Evolutionary conservation across 208 protist genomes (phyloP), one percentile per base, ranked within the genome.

Genomic region (Wallacemonas sp.): DNA sequence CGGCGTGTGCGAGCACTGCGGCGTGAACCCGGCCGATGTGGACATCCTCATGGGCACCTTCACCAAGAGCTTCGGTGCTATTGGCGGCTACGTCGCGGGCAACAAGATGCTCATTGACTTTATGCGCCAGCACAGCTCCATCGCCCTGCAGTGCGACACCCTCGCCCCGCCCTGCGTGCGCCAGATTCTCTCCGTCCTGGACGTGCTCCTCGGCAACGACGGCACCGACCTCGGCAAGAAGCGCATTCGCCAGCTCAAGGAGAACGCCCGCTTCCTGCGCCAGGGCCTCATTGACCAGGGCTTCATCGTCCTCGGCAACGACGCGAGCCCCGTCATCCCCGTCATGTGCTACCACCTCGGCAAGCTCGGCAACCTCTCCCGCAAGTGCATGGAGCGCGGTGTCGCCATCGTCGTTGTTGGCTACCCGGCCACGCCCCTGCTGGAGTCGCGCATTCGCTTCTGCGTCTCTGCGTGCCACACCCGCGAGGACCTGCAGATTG

Each of bases 321-420:
- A 97, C 52, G 96, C 93, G 64, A 97, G 91, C 57, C 98, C 98
- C 14, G 96, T 99, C 48, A 83, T 99, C 32, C 97, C 98, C 1
- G 72, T 99, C 1, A 92, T 99, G 87, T 77, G 98, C 25, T 98
- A 97, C 78, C 86, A 98, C 71, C 83, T 95, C 2, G 84, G 82
- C 50, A 98, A 98, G 73, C 87, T 99, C 33, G 72, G 84, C 31
- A 70, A 72, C 20, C 90, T 99, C 50, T 96, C 86, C 7, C 62
- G 96, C 18, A 48, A 93, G 59, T 95, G 78, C 67, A 72, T 99
- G 3, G 79, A 95, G 61, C 74, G 93, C 46, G 84, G 84, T 42
- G 62, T 99, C 23, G 97, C 94, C 14, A 92, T 98, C 20, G 98
- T 99, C 2, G 94, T 99, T 8, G 98, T 99, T 18, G 98, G 98